Evolutionary conservation across 2,329 filamentous ascomycete genomes (phyloP), one percentile per base, ranked within the genome.

Genomic region (Hypoxylon sp.): DNA sequence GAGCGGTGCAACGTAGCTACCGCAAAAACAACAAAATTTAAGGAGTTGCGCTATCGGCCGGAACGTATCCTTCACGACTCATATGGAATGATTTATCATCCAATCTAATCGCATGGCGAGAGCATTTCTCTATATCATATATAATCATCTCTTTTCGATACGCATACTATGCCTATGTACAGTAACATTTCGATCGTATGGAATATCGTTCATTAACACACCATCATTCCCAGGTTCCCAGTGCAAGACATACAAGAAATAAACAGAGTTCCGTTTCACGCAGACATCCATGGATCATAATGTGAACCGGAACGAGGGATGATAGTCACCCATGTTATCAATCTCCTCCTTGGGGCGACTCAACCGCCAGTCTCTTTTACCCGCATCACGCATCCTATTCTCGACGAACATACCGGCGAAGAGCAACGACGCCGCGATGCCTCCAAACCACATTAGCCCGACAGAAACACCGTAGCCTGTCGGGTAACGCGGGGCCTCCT

Each of bases 301-400:
- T 6, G 76, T 79, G 67, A 84, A 83, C 52, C 83, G 80, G 72
- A 85, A 87, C 24, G 76, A 76, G 2, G 84, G 85, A 74, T 87
- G 84, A 63, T 85, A 81, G 65, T 87, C 85, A 0, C 85, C 85
- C 71, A 87, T 77, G 66, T 87, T 86, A 51, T 81, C 79, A 10
- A 79, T 73, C 74, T 85, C 82, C 24, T 79, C 76, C 29, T 76
- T 78, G 0, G 76, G 74, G 3, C 54, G 48, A 11, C 74, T 67
- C 24, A 86, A 74, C 39, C 84, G 78, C 48, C 79, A 74, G 70
- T 86, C 82, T 47, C 83, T 78, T 69, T 82, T 80, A 0, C 85
- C 84, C 5, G 79, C 73, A 15, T 83, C 82, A 47, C 85, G 79
- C 77, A 79, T 82, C 69, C 72, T 76, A 68, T 87, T 87, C 77